Conservation (phyloP, 768 basidiomycete species). For the Tricholoma matsutake region DNA sequence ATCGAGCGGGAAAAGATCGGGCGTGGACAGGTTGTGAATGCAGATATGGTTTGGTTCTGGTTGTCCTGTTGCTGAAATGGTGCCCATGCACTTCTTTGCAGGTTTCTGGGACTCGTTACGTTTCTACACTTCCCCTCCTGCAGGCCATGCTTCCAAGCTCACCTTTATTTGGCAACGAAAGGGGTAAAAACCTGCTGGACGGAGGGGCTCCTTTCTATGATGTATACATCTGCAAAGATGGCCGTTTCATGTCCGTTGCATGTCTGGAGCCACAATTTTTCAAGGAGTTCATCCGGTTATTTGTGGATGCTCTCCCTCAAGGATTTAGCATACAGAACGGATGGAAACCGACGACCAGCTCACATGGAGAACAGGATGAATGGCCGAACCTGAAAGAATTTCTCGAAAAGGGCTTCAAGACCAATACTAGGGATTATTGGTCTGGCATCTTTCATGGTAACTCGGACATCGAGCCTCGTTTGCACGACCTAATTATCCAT, state of each 20-base stretch:
- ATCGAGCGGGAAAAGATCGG: conserved; percentile 64
- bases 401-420: conserved; percentile 60
- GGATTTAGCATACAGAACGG: conserved; percentile 41
- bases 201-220: conserved; percentile 79
- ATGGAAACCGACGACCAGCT: conserved; percentile 52
- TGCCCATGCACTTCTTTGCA: conserved; percentile 23
- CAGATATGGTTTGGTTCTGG: conserved; percentile 62
- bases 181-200: conserved; percentile 64
- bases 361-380: conserved; percentile 42
- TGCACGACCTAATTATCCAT: neutral
- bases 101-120: conserved; percentile 78
- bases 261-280: conserved; percentile 77
- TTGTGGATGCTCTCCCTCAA: conserved; percentile 46
- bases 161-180: conserved; percentile 36
- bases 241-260: conserved; percentile 72
- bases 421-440: conserved; percentile 67
- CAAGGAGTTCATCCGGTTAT: conserved; percentile 52
- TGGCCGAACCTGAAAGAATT: conserved; percentile 61
- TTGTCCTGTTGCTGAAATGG: neutral
- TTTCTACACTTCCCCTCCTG: conserved; percentile 70
- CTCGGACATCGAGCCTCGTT: conserved; percentile 11
- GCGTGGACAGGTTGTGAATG: conserved; percentile 69
- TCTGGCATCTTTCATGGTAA: conserved; percentile 60
- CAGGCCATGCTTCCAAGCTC: conserved; percentile 35
- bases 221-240: conserved; percentile 70